phyloP scores from a whole-genome alignment of 2,329 filamentous ascomycete species.

The Aspergillus sp. region DNA sequence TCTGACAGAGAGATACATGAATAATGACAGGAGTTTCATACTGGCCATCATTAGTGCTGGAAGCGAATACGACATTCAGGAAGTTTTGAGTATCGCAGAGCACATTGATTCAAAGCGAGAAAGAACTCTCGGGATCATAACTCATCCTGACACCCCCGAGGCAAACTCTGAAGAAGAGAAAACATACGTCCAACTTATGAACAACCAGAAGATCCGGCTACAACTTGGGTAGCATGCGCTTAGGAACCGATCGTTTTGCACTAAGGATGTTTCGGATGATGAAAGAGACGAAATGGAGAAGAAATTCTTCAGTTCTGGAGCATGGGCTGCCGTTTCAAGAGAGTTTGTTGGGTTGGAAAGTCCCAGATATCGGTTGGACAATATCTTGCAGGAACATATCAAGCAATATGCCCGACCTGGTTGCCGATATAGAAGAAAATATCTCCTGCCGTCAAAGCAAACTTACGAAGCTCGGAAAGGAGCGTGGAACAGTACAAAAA shows the following conservation, averaged over 20 bases:
- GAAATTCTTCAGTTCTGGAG: constrained; percentile 22
- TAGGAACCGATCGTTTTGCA: constrained; percentile 38
- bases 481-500: constrained; percentile 13
- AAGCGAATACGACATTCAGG: constrained; percentile 52
- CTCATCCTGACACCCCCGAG: too few relatives aligned
- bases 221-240: constrained; percentile 47
- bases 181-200: too few relatives aligned
- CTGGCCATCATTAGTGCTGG: constrained; percentile 49
- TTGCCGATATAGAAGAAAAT: constrained; percentile 29
- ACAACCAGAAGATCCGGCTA: constrained; percentile 12
- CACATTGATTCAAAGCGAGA: too few relatives aligned
- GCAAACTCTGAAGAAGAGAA: too few relatives aligned
- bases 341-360: constrained; percentile 22
- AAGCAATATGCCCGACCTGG: constrained; percentile 27
- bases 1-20: constrained; percentile 51
- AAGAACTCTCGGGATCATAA: too few relatives aligned
- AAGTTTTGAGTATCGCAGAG: constrained; percentile 46
- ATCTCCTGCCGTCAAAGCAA: constrained; percentile 24
- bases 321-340: constrained; percentile 17
- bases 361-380: constrained; percentile 34
- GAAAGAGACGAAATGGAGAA: constrained; percentile 25
- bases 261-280: constrained; percentile 15
- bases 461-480: constrained; percentile 15
- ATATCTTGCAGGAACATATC: constrained; percentile 22
- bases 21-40: constrained; percentile 51